Evolutionary conservation across 306 rosid species (phyloP).

Genomic region (Styphnolobium japonicum): DNA sequence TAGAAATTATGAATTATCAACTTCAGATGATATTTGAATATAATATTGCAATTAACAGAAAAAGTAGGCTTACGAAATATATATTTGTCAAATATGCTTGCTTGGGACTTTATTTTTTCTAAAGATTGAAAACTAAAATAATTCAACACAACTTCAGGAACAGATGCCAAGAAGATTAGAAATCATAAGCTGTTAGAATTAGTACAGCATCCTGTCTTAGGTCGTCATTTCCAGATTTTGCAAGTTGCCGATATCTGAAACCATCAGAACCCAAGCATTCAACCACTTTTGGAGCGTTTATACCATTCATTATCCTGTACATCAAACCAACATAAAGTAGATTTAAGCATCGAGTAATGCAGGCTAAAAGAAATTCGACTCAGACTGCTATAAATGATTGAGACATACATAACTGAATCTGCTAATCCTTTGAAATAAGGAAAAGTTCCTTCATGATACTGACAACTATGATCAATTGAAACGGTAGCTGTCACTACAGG

Average conservation of each 20-base stretch:
- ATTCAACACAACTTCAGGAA: slow-evolving; percentile 3
- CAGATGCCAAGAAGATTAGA: slow-evolving; percentile 1
- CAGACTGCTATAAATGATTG: slow-evolving; percentile 9
- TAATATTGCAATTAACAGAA: neutral
- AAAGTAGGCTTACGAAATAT: neutral
- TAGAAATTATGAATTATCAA: neutral
- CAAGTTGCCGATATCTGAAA: slow-evolving; percentile 72
- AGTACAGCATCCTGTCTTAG: slow-evolving; percentile 94
- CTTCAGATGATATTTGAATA: neutral
- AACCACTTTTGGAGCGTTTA: slow-evolving; percentile 95
- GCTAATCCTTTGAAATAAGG: slow-evolving; percentile 83
- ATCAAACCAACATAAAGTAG: slow-evolving; percentile 26
- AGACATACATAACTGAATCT: slow-evolving; percentile 72
- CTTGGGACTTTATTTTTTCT: neutral
- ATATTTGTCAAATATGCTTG: slow-evolving; percentile 9
- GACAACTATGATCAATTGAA: slow-evolving; percentile 75
- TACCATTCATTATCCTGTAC: slow-evolving; percentile 88
- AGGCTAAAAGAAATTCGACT: neutral
- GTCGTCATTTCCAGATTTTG: slow-evolving; percentile 97
- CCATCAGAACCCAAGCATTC: slow-evolving; percentile 97
- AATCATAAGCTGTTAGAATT: slow-evolving; percentile 20
- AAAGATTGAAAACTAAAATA: neutral
- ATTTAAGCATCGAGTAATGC: slow-evolving; percentile 14
- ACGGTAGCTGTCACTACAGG: slow-evolving; percentile 93
- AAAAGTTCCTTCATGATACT: slow-evolving; percentile 79